These are phyloP conservation scores for Pseudogymnoascus sp. DNA, from an alignment of 2,329 filamentous ascomycete genomes.

Conservation along the genomic window DNA sequence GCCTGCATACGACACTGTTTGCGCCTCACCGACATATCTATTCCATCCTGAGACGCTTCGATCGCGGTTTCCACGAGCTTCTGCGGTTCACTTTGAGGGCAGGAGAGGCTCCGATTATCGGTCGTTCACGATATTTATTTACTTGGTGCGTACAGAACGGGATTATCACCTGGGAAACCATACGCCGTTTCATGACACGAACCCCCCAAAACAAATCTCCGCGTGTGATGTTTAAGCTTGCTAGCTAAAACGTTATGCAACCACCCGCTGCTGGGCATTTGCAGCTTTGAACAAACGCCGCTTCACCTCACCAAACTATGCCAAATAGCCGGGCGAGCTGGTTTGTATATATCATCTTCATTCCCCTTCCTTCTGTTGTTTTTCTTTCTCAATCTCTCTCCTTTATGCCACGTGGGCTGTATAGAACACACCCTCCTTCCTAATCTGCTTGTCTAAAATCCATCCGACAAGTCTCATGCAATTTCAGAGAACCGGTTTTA, in stretches of 20 bases:
- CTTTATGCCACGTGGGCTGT: constrained; percentile 2
- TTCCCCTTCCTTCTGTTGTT: not conserved
- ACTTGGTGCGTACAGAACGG: not conserved
- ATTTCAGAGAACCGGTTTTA: not conserved
- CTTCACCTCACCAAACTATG: not conserved
- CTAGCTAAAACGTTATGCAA: not conserved
- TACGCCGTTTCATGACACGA: not conserved
- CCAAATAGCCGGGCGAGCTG: not conserved
- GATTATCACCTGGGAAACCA: not conserved
- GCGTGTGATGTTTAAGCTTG: not conserved
- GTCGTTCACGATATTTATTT: not conserved
- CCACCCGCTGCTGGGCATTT: constrained; percentile 3
- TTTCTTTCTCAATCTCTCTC: not conserved
- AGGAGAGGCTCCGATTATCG: not conserved
- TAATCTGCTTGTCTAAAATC: not conserved
- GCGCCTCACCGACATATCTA: not conserved
- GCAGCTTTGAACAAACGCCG: not conserved
- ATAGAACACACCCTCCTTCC: not conserved
- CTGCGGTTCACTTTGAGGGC: not conserved
- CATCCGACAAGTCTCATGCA: not conserved
- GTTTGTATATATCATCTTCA: not conserved
- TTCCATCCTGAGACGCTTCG: not conserved
- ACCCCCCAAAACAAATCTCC: not conserved
- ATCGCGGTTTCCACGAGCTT: not conserved
- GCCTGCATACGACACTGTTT: not conserved